phyloP scores from a whole-genome alignment of 495 filamentous ascomycete genomes.

The Aspergillus biplanus region DNA sequence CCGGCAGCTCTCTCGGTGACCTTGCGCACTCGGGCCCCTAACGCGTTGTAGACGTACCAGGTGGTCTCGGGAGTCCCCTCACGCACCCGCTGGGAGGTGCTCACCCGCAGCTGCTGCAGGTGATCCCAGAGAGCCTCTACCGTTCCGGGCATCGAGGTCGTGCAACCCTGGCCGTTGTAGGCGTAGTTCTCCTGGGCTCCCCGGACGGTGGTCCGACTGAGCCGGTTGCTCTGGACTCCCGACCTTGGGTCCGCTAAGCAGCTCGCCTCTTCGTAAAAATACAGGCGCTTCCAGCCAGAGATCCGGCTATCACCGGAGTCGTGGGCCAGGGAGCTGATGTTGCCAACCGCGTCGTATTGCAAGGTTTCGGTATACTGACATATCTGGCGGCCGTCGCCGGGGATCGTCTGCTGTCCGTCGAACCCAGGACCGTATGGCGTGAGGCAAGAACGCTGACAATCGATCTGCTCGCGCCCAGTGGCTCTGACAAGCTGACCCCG shows the following conservation, averaged over 20 bases:
- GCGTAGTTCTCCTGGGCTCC: not conserved
- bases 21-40: constrained; percentile 33
- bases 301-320: not conserved
- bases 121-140: constrained; percentile 28
- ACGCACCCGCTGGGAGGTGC: constrained; percentile 13
- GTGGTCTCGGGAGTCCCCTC: constrained; percentile 26
- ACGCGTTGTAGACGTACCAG: constrained; percentile 34
- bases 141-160: constrained; percentile 26
- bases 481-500: constrained; percentile 34
- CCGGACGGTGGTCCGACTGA: not conserved
- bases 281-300: not conserved
- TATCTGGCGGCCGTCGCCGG: not conserved
- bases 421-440: not conserved
- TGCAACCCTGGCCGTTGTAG: constrained; percentile 15
- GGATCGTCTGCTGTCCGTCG: not conserved
- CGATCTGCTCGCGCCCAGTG: constrained; percentile 34
- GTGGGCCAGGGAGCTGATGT: not conserved
- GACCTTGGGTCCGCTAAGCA: not conserved
- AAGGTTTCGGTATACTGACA: not conserved
- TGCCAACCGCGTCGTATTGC: not conserved
- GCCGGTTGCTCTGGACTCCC: not conserved
- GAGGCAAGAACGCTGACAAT: not conserved
- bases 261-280: not conserved
- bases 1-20: not conserved
- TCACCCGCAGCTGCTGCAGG: constrained; percentile 19